Percentiles rank a stretch among this genome's conserved stretches.
Conservation (phyloP, 2,329 filamentous ascomycete species). For the Fonsecaea erecta region DNA sequence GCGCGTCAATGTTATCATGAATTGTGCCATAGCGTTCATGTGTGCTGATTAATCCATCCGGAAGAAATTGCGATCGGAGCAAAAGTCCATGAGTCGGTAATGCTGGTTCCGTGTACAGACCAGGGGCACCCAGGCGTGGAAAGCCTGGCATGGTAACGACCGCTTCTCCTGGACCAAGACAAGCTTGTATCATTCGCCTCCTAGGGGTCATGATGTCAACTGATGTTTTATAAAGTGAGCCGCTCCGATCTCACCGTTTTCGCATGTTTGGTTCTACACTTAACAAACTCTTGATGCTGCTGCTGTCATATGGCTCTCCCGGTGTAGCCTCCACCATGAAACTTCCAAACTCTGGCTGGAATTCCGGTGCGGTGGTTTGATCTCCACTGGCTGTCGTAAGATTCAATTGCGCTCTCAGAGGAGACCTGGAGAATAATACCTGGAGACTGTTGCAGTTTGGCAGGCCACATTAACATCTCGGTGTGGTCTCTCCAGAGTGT, state of each 20-base stretch:
- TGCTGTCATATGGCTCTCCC: conserved; percentile 80
- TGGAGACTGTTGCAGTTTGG: background rate
- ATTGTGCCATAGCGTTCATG: conserved; percentile 93
- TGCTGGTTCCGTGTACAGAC: conserved; percentile 82
- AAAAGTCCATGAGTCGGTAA: conserved; percentile 68
- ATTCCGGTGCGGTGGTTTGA: conserved; percentile 58
- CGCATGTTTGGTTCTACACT: conserved; percentile 97
- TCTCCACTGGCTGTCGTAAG: background rate
- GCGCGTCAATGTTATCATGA: conserved; percentile 86
- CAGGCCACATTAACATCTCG: conserved; percentile 42
- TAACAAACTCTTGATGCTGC: conserved; percentile 84
- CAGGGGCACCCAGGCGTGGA: conserved; percentile 81
- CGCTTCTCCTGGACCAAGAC: conserved; percentile 1
- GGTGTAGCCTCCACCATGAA: conserved; percentile 98
- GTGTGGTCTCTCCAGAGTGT: conserved; percentile 70
- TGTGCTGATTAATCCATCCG: conserved; percentile 92
- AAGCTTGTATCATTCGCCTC: conserved; percentile 83
- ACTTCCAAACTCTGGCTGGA: conserved; percentile 93
- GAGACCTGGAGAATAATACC: background rate
- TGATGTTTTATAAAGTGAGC: background rate
- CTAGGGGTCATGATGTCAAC: conserved; percentile 56
- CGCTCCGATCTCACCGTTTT: conserved; percentile 82
- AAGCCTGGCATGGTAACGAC: conserved; percentile 76
- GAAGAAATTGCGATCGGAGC: conserved; percentile 76
- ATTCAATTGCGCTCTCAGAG: background rate